Base-by-base conservation (phyloP, 805 yeast genomes). In the Dipodascopsis uninucleata region DNA sequence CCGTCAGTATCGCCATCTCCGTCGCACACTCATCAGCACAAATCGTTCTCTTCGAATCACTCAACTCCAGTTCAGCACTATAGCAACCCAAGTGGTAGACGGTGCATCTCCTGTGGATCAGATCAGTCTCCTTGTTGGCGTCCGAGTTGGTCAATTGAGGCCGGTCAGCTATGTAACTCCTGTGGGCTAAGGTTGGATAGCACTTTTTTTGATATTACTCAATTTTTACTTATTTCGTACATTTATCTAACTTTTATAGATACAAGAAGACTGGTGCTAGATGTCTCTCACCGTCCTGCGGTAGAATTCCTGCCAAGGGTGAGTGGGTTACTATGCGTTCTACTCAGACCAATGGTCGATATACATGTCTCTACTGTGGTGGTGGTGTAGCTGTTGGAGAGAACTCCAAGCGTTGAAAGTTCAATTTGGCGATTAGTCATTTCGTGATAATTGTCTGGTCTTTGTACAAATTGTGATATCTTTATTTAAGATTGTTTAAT, bases 121-220 rank as follows among this genome's bases (percentile, higher is more conserved):
- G 82, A 81, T 44, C 93, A 85, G 57, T 85, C 95, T 4, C 98
- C 98, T 3, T 90, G 98, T 66, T 90, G 98, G 98, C 77, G 98
- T 61, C 98, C 98, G 1, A 83, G 95, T 4, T 90, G 98, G 98
- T 81, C 90, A 2, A 72, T 79, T 22, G 71, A 80, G 54, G 87
- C 84, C 51, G 97, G 97, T n/a, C 97, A 89, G 68, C 74, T 90
- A 56, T 90, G 98, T 71, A 90, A 90, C 63, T 86, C 96, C 1
- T 90, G 98, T 67, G 98, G 98, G 1, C 71, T 90, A 58, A 74
- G 55, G 53, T 48, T 28, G 9, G 33, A 22, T 14, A 5, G 6
- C 6, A n/a, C 23, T 31, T n/a, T 36, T n/a, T 35, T 9, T 36
- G 18, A 25, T 28, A 14, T n/a, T 28, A 23, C 41, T 21, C 7